Evolutionary conservation across 2,329 filamentous ascomycete genomes (phyloP), one percentile per base, ranked within the genome.

Genomic region (Penicillium hesseltinei): DNA sequence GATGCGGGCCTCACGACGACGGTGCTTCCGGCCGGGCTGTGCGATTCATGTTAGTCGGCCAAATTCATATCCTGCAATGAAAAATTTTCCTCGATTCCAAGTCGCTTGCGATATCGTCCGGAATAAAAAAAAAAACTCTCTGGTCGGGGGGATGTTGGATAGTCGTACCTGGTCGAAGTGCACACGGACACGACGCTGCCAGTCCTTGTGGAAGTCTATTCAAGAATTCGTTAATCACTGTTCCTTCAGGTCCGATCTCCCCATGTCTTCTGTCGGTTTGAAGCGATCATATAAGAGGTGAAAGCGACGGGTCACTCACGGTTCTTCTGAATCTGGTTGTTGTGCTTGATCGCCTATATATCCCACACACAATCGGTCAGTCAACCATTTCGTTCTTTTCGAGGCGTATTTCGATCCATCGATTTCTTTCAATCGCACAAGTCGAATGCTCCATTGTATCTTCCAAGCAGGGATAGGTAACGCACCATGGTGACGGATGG

Each of bases 121-220:
- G 55, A 35, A 51, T 19, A 43, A 60, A 49, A 63, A 51, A 44
- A 44, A 38, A 35, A 31, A 1, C 52, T 56, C 53, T 50, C 50
- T 50, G 40, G 21, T 47, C 51, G 38, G 51, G 50, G 35, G 36
- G 29, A 50, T 45, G 39, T 55, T 57, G 61, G 60, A 76, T 80
- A 74, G 78, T 78, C 81, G 81, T 93, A 96, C 93, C 92, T 97
- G 94, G 86, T 99, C 92, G 85, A 99, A 99, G 87, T 99, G 94
- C 82, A 91, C 90, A 83, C 92, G 91, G 78, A 99, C 94, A 84
- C 92, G 91, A 84, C 92, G 91, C 83, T 97, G 92, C 94, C 94
- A 99, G 87, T 99, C 92, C 91, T 96, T 97, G 84, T 91, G 92
- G 91, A 96, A 96, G 80, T 97, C 90, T 94, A 76, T 64, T 67